Percentiles rank a stretch among this genome's conserved stretches.
These are phyloP conservation scores for Ambrosia trifida DNA, from an alignment of 129 eudicot genomes.

Conservation along the genomic window DNA sequence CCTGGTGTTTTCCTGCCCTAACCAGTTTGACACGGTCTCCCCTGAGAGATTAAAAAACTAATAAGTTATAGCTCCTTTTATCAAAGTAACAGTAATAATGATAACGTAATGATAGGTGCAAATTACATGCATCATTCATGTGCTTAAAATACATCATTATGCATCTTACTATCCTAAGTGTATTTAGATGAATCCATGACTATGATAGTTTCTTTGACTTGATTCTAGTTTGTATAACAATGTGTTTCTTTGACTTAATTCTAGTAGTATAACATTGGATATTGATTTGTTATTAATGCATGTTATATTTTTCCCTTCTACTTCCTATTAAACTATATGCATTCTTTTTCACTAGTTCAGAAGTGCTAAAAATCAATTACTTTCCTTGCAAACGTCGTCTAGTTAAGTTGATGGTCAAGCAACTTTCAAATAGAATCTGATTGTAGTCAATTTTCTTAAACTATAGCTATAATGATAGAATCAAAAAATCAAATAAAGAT, in stretches of 20 bases:
- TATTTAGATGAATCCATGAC: not conserved
- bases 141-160: slow-evolving; percentile 5
- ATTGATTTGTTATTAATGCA: not conserved
- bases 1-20: slow-evolving; percentile 98
- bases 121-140: not conserved
- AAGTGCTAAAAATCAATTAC: not conserved
- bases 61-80: slow-evolving; percentile 15
- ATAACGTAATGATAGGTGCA: slow-evolving; percentile 6
- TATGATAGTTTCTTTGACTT: not conserved
- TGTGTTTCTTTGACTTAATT: no score
- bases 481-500: no score
- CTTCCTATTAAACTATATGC: not conserved
- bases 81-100: not conserved
- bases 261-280: no score
- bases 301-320: not conserved
- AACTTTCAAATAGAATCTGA: not conserved
- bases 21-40: slow-evolving; percentile 86
- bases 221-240: not conserved
- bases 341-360: not conserved
- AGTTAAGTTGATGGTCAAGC: not conserved
- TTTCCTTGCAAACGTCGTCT: not conserved
- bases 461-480: no score
- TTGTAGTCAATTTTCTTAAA: no score
- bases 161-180: not conserved
- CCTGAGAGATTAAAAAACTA: slow-evolving; percentile 54